Conservation (phyloP, 306 rosid species). For the Dryas alaskensis region DNA sequence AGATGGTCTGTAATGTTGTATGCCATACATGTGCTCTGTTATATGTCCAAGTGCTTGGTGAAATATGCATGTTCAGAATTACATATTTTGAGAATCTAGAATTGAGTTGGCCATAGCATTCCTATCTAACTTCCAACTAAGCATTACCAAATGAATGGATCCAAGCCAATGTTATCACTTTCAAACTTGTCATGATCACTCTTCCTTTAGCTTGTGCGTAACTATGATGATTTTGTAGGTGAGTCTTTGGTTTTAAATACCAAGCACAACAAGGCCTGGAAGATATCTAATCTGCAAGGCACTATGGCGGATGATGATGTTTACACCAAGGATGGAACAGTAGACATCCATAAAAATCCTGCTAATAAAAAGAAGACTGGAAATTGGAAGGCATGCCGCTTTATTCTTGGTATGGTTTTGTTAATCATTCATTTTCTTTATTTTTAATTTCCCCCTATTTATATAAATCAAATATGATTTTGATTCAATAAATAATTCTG, state of each 20-base stretch:
- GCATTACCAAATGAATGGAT: neutral
- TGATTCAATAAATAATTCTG: slow-evolving; percentile 12
- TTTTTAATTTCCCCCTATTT: neutral
- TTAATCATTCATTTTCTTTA: neutral
- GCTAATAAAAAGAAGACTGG: slow-evolving; percentile 75
- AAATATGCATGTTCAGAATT: neutral
- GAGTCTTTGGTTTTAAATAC: neutral
- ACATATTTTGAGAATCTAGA: slow-evolving; percentile 1
- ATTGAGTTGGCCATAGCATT: neutral
- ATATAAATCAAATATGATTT: slow-evolving; percentile 1
- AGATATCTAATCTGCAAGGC: neutral
- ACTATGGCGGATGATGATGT: slow-evolving; percentile 49
- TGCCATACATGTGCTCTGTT: neutral
- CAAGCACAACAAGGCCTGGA: neutral
- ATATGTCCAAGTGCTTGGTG: neutral
- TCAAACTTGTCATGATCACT: slow-evolving; percentile 2
- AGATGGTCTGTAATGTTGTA: neutral
- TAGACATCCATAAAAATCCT: slow-evolving; percentile 47
- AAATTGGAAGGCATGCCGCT: slow-evolving; percentile 78
- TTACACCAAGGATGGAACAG: slow-evolving; percentile 72
- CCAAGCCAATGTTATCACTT: neutral
- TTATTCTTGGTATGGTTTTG: slow-evolving; percentile 64
- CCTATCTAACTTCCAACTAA: neutral
- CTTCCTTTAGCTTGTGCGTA: neutral
- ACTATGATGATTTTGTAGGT: slow-evolving; percentile 10